phyloP scores from a whole-genome alignment of 306 rosid species.

The Arachis hypogaea region DNA sequence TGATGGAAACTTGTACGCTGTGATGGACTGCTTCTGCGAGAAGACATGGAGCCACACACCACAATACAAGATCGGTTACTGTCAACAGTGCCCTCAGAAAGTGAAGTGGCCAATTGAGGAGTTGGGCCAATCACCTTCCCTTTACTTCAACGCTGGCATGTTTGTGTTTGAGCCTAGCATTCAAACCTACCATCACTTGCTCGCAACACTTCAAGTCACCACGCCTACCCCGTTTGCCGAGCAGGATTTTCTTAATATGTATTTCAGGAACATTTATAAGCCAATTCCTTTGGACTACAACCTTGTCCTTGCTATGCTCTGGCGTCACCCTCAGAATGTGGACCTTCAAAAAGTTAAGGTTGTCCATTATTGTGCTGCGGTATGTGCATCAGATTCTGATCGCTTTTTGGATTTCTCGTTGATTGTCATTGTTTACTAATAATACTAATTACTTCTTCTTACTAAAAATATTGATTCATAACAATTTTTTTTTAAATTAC shows the following conservation, averaged over 20 bases:
- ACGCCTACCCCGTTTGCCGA: conserved; percentile 78
- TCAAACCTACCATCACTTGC: conserved; percentile 45
- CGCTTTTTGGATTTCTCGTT: too few relatives aligned
- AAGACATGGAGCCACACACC: conserved; percentile 75
- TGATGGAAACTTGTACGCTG: conserved; percentile 59
- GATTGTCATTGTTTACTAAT: too few relatives aligned
- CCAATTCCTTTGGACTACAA: conserved; percentile 63
- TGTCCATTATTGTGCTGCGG: conserved; percentile 82
- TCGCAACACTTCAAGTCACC: conserved; percentile 45
- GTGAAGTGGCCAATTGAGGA: conserved; percentile 56
- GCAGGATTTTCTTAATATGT: conserved; percentile 77
- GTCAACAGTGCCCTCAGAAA: conserved; percentile 72
- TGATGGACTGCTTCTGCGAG: conserved; percentile 85
- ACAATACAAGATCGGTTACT: conserved; percentile 64
- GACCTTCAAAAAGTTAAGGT: conserved; percentile 59
- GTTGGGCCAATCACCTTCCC: conserved; percentile 60
- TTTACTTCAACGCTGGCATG: conserved; percentile 89
- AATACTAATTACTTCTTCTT: too few relatives aligned
- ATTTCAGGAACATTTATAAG: conserved; percentile 55
- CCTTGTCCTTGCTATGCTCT: conserved; percentile 72
- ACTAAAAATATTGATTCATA: too few relatives aligned
- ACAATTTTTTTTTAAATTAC: too few relatives aligned
- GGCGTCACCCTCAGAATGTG: conserved; percentile 82
- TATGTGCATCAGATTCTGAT: conserved; percentile 16
- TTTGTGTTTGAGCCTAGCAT: conserved; percentile 65